Base-by-base conservation (phyloP, 352 stramenopile species). In the Phytopythium litorale region DNA sequence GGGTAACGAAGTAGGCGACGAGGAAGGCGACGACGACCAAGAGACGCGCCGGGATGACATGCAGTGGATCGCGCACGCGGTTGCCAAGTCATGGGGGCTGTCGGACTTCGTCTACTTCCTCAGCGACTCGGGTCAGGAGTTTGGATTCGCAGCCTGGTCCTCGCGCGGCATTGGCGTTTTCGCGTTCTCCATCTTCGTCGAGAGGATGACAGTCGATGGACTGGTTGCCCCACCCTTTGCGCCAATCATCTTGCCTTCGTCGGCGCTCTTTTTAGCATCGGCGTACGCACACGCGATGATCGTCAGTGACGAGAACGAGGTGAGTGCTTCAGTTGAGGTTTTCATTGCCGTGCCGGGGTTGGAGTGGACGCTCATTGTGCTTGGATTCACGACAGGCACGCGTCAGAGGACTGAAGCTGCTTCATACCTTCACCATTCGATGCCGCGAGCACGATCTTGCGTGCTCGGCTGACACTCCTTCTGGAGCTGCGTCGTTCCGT, bases 81-180 rank as follows among this genome's bases (percentile, higher is more conserved):
- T 80, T 9, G 58, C 70, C 2, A 40, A 62, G 6, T 32, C 42
- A 19, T 85, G 67, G 59, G 68, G 75, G 0, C 62, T 89, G 33
- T 49, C 40, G 5, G 63, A 55, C 1, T 87, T 75, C 55, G 60
- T 68, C 40, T 89, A 90, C 52, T 91, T 91, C 28, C 23, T 89
- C 12, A 71, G 66, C 32, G 67, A 70, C 6, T 71, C 56, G 9
- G 68, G 70, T 0, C 82, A 90, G 13, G 80, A 89, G 52, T 77
- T 86, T 37, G 56, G 63, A 12, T 91, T 91, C 62, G 61, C 78
- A 7, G 67, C 81, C 25, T 92, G 84, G 84, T 87, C 81, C 3
- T 58, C 67, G 16, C 58, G 69, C 3, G 81, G 81, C 11, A 73
- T 91, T 21, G 66, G 63, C 4, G 59, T 69, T 5, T 70, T 92